Conservation (phyloP, 768 basidiomycete genomes). For the Terana coerulea region DNA sequence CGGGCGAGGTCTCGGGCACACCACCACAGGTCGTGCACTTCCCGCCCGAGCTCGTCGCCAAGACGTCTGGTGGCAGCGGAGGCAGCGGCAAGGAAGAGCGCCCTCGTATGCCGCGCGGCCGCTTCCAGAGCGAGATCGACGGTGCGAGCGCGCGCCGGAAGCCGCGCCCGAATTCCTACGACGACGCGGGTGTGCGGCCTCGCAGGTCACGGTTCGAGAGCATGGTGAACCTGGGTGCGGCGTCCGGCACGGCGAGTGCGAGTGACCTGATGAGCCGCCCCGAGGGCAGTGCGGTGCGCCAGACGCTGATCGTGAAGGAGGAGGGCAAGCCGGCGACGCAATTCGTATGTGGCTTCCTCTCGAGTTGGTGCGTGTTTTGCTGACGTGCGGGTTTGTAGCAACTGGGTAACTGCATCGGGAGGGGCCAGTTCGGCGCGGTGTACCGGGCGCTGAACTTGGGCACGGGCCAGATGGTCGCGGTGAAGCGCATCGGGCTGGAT, state of each 20-base stretch:
- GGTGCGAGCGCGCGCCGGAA: constrained; percentile 47
- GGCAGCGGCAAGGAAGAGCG: constrained; percentile 23
- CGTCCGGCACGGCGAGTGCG: constrained; percentile 48
- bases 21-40: constrained; percentile 30
- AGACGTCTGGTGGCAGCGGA: constrained; percentile 6
- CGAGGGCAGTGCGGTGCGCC: constrained; percentile 61
- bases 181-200: constrained; percentile 55
- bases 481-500: constrained; percentile 89
- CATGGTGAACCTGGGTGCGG: constrained; percentile 59
- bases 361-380: neutral
- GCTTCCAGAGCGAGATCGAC: constrained; percentile 75
- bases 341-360: constrained; percentile 56
- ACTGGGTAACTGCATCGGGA: constrained; percentile 96
- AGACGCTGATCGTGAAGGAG: constrained; percentile 74
- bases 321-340: constrained; percentile 76
- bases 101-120: constrained; percentile 48
- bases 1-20: constrained; percentile 45
- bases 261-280: constrained; percentile 65
- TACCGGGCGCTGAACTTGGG: constrained; percentile 92
- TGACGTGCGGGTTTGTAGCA: constrained; percentile 49
- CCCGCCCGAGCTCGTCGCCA: constrained; percentile 19
- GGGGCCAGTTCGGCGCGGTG: constrained; percentile 95
- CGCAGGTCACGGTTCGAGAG: constrained; percentile 67
- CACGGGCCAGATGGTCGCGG: constrained; percentile 98
- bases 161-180: constrained; percentile 62